Evolutionary conservation across 805 yeast genomes (phyloP), one percentile per base, ranked within the genome.

Genomic region (Candida silvicultrix): DNA sequence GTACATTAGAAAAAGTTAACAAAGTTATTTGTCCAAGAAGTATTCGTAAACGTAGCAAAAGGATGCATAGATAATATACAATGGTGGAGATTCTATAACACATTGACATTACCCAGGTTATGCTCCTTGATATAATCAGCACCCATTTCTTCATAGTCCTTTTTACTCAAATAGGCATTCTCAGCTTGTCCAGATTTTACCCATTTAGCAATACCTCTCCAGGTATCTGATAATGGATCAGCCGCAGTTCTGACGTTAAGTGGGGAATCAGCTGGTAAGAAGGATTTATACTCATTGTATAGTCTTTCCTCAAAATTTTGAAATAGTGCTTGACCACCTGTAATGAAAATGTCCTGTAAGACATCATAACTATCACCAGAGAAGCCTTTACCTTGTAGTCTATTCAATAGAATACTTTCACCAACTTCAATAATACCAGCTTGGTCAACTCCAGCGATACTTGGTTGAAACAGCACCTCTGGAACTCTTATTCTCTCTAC

Each of bases 201-300:
- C 86, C 96, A 87, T 56, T 77, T 75, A 12, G 87, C 81, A 95
- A 94, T 89, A 25, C 99, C 99, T 57, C 73, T 82, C 98, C 99
- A 94, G 1, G 97, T 79, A 63, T 92, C 99, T 28, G 77, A 58
- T 1, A 77, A 54, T 2, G 96, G 92, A 60, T 87, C 81, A 2
- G 64, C 52, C 0, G 96, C 94, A 16, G 66, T 59, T 45, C 83
- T 68, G 1, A 90, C 84, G 5, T 71, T 66, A 32, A 90, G 65
- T 0, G 78, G 74, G 0, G 85, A 67, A 1, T 78, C 84, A 2
- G 73, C 73, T 0, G 98, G 98, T 44, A 94, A 67, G 49, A 85
- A 77, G 9, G 78, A 67, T 14, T 78, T 77, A 49, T 89, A 78
- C 51, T 94, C 99, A 23, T 68, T 67, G 2, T 67, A 67, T n/a